Base-by-base conservation (phyloP, 2,329 filamentous ascomycete species). In the Gaeumannomyces sp. region DNA sequence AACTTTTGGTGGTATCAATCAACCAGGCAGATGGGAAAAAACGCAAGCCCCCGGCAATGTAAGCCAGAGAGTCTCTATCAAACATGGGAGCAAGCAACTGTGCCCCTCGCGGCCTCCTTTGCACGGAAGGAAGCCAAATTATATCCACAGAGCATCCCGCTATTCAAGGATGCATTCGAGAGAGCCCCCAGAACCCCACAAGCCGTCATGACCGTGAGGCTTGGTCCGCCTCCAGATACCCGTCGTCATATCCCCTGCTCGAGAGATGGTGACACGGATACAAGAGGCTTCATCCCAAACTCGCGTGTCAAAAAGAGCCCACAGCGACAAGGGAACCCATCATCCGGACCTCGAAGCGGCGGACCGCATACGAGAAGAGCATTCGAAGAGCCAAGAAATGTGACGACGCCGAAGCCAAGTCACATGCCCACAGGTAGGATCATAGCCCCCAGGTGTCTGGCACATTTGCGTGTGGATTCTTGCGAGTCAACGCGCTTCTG, bases 401-500 rank as follows among this genome's bases (percentile, higher is more conserved):
- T 27, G 60, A 38, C 60, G 27, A 33, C 10, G 33, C 25, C 28
- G n/a, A 27, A 67, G 60, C 71, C 63, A 68, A 66, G 66, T 67
- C 67, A 74, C 71, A 53, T 53, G 45, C 73, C 70, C 73, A 73
- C 71, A 69, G 69, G 69, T 68, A 72, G 69, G 69, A 71, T 70
- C 70, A 79, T 53, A 81, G 80, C 82, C 83, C 82, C 79, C 82
- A 83, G 81, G 81, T 84, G 76, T 78, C 82, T 81, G 79, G 77
- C 73, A 76, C 77, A 77, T 77, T 76, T 76, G 67, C 59, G 45
- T 67, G 76, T 79, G 77, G 75, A 77, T 74, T 75, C 75, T 79
- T 79, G 78, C 80, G 81, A 82, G 83, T 83, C 80, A 81, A 81
- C 81, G 83, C 79, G 74, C 73, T 71, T 73, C 75, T 74, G 25